Conservation (phyloP, 768 basidiomycete genomes). For the Leccinellum rugosiceps region DNA sequence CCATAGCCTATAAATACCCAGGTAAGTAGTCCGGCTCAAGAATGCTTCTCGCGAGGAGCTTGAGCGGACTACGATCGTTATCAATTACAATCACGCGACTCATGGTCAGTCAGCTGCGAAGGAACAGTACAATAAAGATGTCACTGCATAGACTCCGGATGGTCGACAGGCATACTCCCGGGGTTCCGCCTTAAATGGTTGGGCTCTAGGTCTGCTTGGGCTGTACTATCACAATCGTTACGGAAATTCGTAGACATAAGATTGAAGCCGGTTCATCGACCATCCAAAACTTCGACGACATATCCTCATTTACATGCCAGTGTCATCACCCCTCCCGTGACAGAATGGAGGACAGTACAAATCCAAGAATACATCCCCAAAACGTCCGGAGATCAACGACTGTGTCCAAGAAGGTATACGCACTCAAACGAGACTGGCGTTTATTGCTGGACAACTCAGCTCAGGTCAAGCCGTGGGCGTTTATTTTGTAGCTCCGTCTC, state of each 20-base stretch:
- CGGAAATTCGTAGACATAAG: not conserved
- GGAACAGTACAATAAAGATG: not conserved
- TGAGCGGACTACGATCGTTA: not conserved
- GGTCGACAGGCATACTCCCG: not conserved
- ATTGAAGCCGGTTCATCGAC: not conserved
- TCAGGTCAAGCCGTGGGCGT: slow-evolving; percentile 25
- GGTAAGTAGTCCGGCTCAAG: not conserved
- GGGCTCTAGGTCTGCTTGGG: not conserved
- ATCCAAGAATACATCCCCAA: not conserved
- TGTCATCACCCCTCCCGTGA: not conserved
- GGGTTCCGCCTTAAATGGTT: not conserved
- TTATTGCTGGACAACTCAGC: slow-evolving; percentile 13
- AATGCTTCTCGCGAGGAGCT: not conserved
- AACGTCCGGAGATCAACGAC: not conserved
- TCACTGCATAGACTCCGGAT: not conserved
- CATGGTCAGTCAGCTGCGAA: not conserved
- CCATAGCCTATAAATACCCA: not conserved
- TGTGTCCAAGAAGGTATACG: not conserved
- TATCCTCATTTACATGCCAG: slow-evolving; percentile 2
- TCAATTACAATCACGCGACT: not conserved
- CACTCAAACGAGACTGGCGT: not conserved
- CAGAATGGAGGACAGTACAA: not conserved
- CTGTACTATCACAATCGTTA: not conserved
- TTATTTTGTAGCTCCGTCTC: slow-evolving; percentile 17
- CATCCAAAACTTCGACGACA: not conserved